Conservation (phyloP, 2,329 filamentous ascomycete genomes). For the Onygenales sp. region DNA sequence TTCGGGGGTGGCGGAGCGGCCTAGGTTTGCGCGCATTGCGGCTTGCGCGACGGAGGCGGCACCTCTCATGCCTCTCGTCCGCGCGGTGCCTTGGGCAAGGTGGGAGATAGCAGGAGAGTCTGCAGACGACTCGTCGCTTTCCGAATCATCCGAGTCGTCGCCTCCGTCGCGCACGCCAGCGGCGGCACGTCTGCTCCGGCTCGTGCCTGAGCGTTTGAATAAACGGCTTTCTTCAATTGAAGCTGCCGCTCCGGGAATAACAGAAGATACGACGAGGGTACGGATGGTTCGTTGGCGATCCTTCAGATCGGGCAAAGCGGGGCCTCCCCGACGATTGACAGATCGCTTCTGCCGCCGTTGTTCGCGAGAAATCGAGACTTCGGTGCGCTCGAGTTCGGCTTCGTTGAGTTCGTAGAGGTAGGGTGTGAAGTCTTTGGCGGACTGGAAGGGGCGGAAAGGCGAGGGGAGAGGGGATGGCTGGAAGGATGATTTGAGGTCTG, state of each 20-base stretch:
- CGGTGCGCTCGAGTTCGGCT: conserved; percentile 77
- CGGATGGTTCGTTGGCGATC: conserved; percentile 89
- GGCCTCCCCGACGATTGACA: conserved; percentile 85
- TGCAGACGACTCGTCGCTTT: conserved; percentile 77
- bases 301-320: conserved; percentile 88
- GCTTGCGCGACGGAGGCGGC: conserved; percentile 80
- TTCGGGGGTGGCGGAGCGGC: conserved; percentile 85
- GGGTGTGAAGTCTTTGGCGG: conserved; percentile 87
- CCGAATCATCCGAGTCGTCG: conserved; percentile 81
- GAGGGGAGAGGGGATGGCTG: conserved; percentile 71
- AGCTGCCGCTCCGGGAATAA: conserved; percentile 76
- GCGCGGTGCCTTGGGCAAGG: conserved; percentile 61
- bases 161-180: conserved; percentile 48
- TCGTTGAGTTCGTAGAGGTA: conserved; percentile 93
- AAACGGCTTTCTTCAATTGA: conserved; percentile 76
- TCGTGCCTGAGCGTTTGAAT: conserved; percentile 65
- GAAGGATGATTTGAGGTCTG: conserved; percentile 77
- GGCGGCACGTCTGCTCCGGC: conserved; percentile 48
- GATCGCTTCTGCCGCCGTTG: conserved; percentile 92
- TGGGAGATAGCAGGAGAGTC: conserved; percentile 77
- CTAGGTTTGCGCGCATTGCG: conserved; percentile 63
- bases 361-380: conserved; percentile 86
- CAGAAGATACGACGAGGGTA: conserved; percentile 83
- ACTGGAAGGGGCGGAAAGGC: conserved; percentile 82
- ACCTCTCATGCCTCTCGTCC: conserved; percentile 80